phyloP scores from a whole-genome alignment of 2,329 filamentous ascomycete species.

The Cladophialophora carrionii region DNA sequence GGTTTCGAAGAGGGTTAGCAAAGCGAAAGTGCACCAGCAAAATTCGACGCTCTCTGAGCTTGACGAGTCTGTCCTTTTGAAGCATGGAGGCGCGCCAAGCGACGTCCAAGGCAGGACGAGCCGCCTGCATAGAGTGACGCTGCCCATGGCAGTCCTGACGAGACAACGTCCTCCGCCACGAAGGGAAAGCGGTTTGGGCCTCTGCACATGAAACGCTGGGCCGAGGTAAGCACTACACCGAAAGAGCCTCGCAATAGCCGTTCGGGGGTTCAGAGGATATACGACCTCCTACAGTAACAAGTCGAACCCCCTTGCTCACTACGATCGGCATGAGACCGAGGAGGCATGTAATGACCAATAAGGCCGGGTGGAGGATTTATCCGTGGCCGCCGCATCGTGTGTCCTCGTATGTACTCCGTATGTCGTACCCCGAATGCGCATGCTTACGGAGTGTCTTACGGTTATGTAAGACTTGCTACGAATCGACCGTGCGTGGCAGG shows the following conservation, averaged over 20 bases:
- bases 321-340: not conserved
- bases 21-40: not conserved
- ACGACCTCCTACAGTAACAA: not conserved
- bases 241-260: not conserved
- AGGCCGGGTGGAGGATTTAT: not conserved
- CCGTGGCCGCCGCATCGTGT: not conserved
- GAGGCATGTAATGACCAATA: not conserved
- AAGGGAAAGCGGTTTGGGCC: not conserved
- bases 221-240: constrained; percentile 4
- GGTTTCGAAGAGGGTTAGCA: too few relatives aligned
- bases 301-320: not conserved
- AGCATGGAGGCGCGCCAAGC: not conserved
- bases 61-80: not conserved
- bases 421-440: not conserved
- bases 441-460: not conserved
- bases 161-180: not conserved
- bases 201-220: not conserved
- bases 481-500: not conserved
- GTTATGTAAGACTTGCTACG: not conserved
- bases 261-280: not conserved
- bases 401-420: not conserved
- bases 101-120: not conserved
- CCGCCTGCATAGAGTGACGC: not conserved
- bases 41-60: not conserved
- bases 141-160: not conserved